Conservation (phyloP, 345 rosid species). For the Euphorbia pulcherrima region DNA sequence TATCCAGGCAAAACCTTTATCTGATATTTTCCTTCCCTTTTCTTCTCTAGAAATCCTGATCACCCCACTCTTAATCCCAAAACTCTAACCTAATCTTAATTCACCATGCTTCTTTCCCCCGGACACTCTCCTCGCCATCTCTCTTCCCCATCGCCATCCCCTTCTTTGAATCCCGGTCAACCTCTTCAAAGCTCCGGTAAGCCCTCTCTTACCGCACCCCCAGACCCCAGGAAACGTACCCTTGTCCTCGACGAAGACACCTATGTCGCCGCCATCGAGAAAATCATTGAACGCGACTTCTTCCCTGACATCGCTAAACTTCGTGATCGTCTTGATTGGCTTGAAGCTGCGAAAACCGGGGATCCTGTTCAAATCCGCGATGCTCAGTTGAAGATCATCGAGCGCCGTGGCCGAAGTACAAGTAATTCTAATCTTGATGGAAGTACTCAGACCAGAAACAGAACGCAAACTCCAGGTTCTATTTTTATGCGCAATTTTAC, state of each 20-base stretch:
- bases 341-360: slow-evolving; percentile 74
- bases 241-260: slow-evolving; percentile 81
- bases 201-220: slow-evolving; percentile 22
- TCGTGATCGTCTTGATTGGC: slow-evolving; percentile 89
- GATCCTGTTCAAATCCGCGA: slow-evolving; percentile 89
- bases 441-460: slow-evolving; percentile 17
- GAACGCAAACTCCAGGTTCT: slow-evolving; percentile 77
- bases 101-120: slow-evolving; percentile 63
- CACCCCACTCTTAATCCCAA: too few species aligned
- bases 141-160: slow-evolving; percentile 63
- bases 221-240: slow-evolving; percentile 46
- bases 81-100: slow-evolving; percentile 11
- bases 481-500: slow-evolving; percentile 68
- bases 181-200: slow-evolving; percentile 24
- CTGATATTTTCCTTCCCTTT: too few species aligned
- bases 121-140: slow-evolving; percentile 81
- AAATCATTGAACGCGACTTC: slow-evolving; percentile 91
- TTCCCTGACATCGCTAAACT: slow-evolving; percentile 95
- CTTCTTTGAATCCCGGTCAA: slow-evolving; percentile 38
- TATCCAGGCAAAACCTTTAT: too few species aligned
- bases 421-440: slow-evolving; percentile 35
- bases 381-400: slow-evolving; percentile 87
- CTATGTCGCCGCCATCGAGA: slow-evolving; percentile 82
- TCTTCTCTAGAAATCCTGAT: too few species aligned
- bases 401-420: slow-evolving; percentile 64